These are phyloP conservation scores for Trapa incisa DNA, from an alignment of 345 rosid species.

Conservation along the genomic window DNA sequence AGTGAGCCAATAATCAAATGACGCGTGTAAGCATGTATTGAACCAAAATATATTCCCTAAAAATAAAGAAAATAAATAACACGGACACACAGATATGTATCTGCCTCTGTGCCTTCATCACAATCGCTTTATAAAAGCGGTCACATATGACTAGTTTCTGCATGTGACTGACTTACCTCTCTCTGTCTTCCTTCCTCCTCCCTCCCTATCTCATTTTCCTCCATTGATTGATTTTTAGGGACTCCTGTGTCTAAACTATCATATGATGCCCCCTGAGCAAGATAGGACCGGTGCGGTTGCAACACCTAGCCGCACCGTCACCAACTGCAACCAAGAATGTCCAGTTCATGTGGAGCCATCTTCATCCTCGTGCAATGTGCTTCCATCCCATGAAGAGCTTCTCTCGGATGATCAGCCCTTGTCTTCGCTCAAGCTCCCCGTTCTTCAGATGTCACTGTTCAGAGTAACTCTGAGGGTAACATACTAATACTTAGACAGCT, in stretches of 20 bases:
- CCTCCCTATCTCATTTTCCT: background rate
- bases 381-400: constrained; percentile 24
- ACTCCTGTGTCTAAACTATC: background rate
- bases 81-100: background rate
- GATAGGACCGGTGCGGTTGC: constrained; percentile 20
- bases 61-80: background rate
- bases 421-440: constrained; percentile 25
- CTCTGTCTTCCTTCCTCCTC: background rate
- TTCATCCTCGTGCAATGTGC: constrained; percentile 25
- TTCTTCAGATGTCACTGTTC: constrained; percentile 38
- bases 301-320: constrained; percentile 2
- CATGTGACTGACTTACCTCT: constrained; percentile 15
- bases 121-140: constrained; percentile 15
- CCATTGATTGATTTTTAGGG: background rate
- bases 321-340: constrained; percentile 25
- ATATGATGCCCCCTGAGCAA: constrained; percentile 59
- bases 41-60: no score
- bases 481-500: background rate
- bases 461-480: constrained; percentile 66
- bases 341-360: constrained; percentile 41
- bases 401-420: constrained; percentile 14
- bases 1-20: no score
- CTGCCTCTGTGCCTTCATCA: constrained; percentile 28
- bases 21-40: no score
- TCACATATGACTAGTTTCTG: constrained; percentile 17